Conservation (phyloP, 129 eudicot species). For the sunflower (Helianthus annuus) region HanXRQr2.0-SUNRISE NC_035439.2:12604217-12604716, state of each 20-base stretch:
- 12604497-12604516: conserved; percentile 38
- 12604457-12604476: conserved; percentile 33
- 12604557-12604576: conserved; percentile 71
- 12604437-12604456: conserved; percentile 32
- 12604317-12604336: conserved; percentile 42
- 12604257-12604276: not conserved
- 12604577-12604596: conserved; percentile 69
- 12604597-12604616: conserved; percentile 83
- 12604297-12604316: not conserved
- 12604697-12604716: conserved; percentile 24
- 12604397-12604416: conserved; percentile 77
- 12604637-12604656: conserved; percentile 51
- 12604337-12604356: conserved; percentile 45
- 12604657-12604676: conserved; percentile 28
- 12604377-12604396: conserved; percentile 95
- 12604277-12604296: conserved; percentile 2
- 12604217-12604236: conserved; percentile 30
- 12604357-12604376: conserved; percentile 84
- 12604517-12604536: conserved; percentile 58
- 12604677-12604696: conserved; percentile 10
- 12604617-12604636: conserved; percentile 40
- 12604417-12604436: conserved; percentile 36
- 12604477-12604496: conserved; percentile 42
- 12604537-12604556: conserved; percentile 93
- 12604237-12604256: too few relatives aligned